Evolutionary conservation across 805 yeast species (phyloP), one percentile per base, ranked within the genome.

Genomic region (Saturnispora galanensis): DNA sequence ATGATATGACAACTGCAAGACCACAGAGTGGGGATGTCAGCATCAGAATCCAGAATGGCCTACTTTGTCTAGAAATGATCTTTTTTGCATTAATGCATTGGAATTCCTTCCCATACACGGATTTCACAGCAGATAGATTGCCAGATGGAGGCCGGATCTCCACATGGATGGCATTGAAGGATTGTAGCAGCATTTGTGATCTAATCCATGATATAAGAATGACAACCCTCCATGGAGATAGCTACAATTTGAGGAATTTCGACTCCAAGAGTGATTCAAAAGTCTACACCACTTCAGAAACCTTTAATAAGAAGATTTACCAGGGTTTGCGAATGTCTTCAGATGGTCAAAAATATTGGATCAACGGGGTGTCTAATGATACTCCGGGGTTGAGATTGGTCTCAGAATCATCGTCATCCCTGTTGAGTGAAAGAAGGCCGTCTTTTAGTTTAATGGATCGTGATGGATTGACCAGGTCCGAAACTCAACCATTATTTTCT

Each of bases 71-170:
- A 16, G 98, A 93, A 56, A 71, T 93, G 69, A 70, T 88, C 17
- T 84, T 78, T 3, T 90, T 93, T 67, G 87, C 97, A 0, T 62
- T 83, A 18, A 81, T 93, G n/a, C 97, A 93, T 64, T 80, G 88
- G 81, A 58, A 70, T 38, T 87, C 97, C 0, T 93, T 93, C 60
- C 77, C 87, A 5, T 84, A 82, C 63, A 64, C 66, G 3, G 93
- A 86, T 35, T 93, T 82, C 58, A 74, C 80, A 2, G 68, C 76
- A 2, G 59, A 73, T 9, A 65, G 64, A 10, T 64, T 83, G 41
- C 88, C 93, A 0, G 81, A 80, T 30, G 81, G 86, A 35, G 82
- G 79, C 0, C 66, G 96, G 37, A 55, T 89, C 42, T 67, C 76
- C 18, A 69, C 79, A 10, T 54, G 49, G 36, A 70, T 74, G 47